Conservation (phyloP, 345 rosid species). For the Heritiera littoralis region DNA sequence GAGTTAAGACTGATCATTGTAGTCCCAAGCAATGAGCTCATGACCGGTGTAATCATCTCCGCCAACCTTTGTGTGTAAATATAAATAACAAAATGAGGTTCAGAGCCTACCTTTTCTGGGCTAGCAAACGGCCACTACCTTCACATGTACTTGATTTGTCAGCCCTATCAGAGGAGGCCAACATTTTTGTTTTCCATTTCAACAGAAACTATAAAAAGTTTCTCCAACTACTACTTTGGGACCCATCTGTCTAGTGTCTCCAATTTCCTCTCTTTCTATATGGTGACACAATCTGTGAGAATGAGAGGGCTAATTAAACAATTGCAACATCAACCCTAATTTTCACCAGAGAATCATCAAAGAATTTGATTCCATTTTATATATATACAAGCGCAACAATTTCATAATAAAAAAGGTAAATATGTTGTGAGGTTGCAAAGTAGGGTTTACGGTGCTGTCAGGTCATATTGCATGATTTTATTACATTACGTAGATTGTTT, state of each 20-base stretch:
- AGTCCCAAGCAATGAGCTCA: background rate
- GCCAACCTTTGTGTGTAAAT: background rate
- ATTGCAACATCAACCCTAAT: background rate
- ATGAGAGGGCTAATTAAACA: background rate
- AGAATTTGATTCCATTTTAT: background rate
- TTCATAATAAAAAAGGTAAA: background rate
- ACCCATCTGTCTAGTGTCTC: background rate
- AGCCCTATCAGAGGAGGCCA: background rate
- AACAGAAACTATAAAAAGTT: background rate
- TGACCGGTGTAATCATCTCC: background rate
- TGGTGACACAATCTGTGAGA: background rate
- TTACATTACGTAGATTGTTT: background rate
- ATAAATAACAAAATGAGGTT: background rate
- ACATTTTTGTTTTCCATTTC: background rate
- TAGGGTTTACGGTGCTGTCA: constrained; percentile 5
- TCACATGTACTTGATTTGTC: background rate
- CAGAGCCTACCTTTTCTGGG: background rate
- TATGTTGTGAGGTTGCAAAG: background rate
- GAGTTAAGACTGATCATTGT: background rate
- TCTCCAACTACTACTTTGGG: background rate
- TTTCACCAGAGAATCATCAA: background rate
- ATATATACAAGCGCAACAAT: background rate
- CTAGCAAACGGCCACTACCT: background rate
- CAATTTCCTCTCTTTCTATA: background rate
- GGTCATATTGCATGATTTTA: background rate